Percentiles rank a stretch among this genome's conserved stretches.
Conservation (phyloP, 306 rosid genomes). For the Glycine tomentella region DNA sequence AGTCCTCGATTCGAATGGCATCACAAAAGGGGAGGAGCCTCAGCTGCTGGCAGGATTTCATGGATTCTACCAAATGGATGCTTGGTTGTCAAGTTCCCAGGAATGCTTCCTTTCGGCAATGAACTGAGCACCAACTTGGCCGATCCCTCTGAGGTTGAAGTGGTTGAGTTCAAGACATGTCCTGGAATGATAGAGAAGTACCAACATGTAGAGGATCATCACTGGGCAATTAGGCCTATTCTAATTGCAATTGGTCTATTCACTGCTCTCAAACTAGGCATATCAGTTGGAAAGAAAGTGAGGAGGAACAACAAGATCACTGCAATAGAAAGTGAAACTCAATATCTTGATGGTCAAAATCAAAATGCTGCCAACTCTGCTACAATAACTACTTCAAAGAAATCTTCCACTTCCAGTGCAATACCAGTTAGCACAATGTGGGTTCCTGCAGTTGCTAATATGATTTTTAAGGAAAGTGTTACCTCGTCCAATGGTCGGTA, state of each 20-base stretch:
- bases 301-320: constrained; percentile 58
- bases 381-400: neutral
- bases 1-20: constrained; percentile 91
- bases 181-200: constrained; percentile 76
- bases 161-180: constrained; percentile 66
- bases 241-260: constrained; percentile 72
- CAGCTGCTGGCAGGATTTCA: constrained; percentile 78
- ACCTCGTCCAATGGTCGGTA: constrained; percentile 50
- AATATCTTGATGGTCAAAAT: constrained; percentile 59
- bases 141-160: constrained; percentile 91
- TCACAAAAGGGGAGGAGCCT: constrained; percentile 60
- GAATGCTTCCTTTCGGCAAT: constrained; percentile 65
- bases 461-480: constrained; percentile 70
- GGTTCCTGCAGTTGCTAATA: constrained; percentile 77
- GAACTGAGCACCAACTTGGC: constrained; percentile 66
- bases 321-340: constrained; percentile 53
- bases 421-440: constrained; percentile 55
- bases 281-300: constrained; percentile 63
- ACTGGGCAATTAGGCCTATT: constrained; percentile 88
- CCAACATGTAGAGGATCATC: constrained; percentile 92
- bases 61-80: constrained; percentile 91
- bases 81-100: constrained; percentile 83
- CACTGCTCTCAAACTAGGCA: constrained; percentile 78
- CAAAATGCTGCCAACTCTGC: constrained; percentile 57
- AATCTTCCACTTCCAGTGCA: constrained; percentile 31